phyloP scores from a whole-genome alignment of 352 stramenopile species.

The Aphanomyces stellatus region DNA sequence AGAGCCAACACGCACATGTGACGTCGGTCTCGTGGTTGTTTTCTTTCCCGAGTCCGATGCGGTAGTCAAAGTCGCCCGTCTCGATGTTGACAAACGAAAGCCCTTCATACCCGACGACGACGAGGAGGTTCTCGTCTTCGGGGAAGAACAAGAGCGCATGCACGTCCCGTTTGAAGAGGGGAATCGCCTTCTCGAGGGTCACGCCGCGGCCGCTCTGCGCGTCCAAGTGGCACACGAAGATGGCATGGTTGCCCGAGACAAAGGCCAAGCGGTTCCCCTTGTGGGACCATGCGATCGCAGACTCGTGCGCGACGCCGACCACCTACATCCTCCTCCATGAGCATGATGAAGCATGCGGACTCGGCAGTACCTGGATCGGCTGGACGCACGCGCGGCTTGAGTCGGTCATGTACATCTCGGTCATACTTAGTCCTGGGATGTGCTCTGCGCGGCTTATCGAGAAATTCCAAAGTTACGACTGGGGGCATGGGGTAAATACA shows the following conservation, averaged over 20 bases:
- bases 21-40: conserved; percentile 22
- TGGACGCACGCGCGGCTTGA: conserved; percentile 11
- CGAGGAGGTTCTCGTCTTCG: conserved; percentile 14
- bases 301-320: conserved; percentile 16
- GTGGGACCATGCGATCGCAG: conserved; percentile 15
- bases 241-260: conserved; percentile 20
- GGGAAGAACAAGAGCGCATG: conserved; percentile 15
- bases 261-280: conserved; percentile 18
- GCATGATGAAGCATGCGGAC: not conserved
- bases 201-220: not conserved
- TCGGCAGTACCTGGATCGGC: conserved; percentile 11
- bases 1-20: conserved; percentile 17
- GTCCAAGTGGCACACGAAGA: conserved; percentile 6
- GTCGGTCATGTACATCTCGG: conserved; percentile 15
- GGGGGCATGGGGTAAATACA: not conserved
- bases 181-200: conserved; percentile 19
- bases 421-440: not conserved
- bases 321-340: not conserved
- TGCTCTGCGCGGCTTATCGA: too few relatives aligned
- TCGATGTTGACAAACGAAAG: conserved; percentile 15
- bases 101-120: conserved; percentile 17
- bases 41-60: not conserved
- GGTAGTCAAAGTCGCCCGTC: conserved; percentile 10
- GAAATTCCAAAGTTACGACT: not conserved
- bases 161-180: conserved; percentile 20